Evolutionary conservation across 1,284 basidiomycete genomes (phyloP), one percentile per base, ranked within the genome.

Genomic region (Schizopora paradoxa): DNA sequence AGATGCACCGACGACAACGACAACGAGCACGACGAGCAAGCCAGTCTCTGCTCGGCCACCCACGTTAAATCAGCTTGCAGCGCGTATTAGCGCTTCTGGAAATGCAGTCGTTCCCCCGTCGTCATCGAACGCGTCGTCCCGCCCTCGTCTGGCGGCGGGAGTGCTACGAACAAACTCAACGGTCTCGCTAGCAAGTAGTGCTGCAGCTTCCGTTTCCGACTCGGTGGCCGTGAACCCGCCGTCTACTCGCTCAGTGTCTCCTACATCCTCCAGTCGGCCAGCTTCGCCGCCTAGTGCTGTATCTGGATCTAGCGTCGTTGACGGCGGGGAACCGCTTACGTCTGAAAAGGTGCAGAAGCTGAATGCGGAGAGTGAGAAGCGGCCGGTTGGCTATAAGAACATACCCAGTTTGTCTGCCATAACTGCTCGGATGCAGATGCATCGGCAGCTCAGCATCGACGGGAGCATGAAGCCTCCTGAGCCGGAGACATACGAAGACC

Each of bases 341-440:
- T 61, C 70, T 26, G 78, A 86, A 60, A 75, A 72, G 53, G 62
- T 87, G 47, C 70, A 77, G 51, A 67, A 77, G 61, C 66, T 82
- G 29, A 69, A 82, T 57, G 66, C 76, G 53, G 73, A 78, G 61
- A 69, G 66, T 3, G 60, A 64, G 42, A 54, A 56, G 51, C 57
- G 73, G 58, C 76, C 77, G 48, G 68, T 77, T 27, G 87, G 87
- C 19, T 91, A 89, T 66, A 90, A 86, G 77, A 88, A 88, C 57
- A 86, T 91, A 33, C 88, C 88, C 14, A 79, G 74, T 54, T 73
- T 91, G 34, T 86, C 87, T 56, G 84, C 82, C 19, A 91, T 91
- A 63, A 83, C 86, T 6, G 79, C 80, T 23, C 75, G 83, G 25
- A 67, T 87, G 48, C 79, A 77, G 31, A 82, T 83, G 64, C 70